These are phyloP conservation scores for Phialemoniopsis sp. DNA, from an alignment of 2,329 filamentous ascomycete species.

Conservation along the genomic window DNA sequence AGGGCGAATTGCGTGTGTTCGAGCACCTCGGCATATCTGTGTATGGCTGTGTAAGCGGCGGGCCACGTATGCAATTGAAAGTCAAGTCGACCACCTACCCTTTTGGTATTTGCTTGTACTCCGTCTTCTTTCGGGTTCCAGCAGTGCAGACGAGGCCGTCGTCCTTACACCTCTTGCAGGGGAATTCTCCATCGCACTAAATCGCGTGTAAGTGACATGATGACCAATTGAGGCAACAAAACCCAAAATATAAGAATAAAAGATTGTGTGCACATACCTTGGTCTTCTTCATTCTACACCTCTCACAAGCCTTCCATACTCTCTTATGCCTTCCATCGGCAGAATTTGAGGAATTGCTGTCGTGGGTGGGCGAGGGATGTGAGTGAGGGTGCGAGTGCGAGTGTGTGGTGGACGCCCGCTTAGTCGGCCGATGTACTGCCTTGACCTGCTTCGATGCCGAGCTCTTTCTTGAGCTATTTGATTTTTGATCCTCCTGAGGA, in stretches of 20 bases:
- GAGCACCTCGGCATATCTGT: slow-evolving; percentile 59
- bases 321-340: slow-evolving; percentile 56
- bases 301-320: slow-evolving; percentile 64
- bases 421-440: slow-evolving; percentile 44
- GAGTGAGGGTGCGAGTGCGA: slow-evolving; percentile 21
- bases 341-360: slow-evolving; percentile 32
- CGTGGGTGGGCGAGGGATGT: slow-evolving; percentile 28
- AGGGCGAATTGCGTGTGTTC: slow-evolving; percentile 63
- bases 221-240: background rate
- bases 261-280: slow-evolving; percentile 40
- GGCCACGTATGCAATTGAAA: no score
- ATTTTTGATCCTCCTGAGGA: slow-evolving; percentile 40
- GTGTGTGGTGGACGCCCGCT: slow-evolving; percentile 39
- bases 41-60: slow-evolving; percentile 2
- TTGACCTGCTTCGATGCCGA: slow-evolving; percentile 41
- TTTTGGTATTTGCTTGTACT: slow-evolving; percentile 62
- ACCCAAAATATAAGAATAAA: background rate
- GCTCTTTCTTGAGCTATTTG: slow-evolving; percentile 28
- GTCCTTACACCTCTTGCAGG: slow-evolving; percentile 63
- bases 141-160: slow-evolving; percentile 61
- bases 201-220: slow-evolving; percentile 9
- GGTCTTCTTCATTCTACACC: slow-evolving; percentile 67
- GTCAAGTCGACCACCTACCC: slow-evolving; percentile 41
- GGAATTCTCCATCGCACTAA: slow-evolving; percentile 62
- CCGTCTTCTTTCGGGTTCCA: slow-evolving; percentile 62